Base-by-base conservation (phyloP, 139 green algal species). In the Asterochloris erici region DNA sequence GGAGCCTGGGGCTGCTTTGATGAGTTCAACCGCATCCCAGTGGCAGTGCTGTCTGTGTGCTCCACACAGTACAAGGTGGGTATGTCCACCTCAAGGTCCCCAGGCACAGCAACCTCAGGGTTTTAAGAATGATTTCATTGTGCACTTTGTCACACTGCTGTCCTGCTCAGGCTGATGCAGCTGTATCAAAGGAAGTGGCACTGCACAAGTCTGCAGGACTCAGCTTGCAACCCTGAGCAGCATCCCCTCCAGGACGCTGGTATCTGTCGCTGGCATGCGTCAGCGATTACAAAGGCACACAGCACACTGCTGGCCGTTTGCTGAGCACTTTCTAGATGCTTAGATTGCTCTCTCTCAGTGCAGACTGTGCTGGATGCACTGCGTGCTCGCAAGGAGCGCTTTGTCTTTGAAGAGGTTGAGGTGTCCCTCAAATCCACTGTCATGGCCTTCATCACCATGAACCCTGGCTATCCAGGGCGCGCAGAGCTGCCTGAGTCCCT, bases 381-480 rank as follows among this genome's bases (percentile, higher is more conserved):
- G 78, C 91, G 95, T 28, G 90, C 94, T 0, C 85, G 87, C 62
- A 96, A 97, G 86, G 88, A 94, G 73, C 85, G 74, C 29, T 92
- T 92, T 69, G 38, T 89, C 47, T 91, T 91, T 81, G 89, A 92
- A 29, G 86, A 85, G 28, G 66, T 81, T 17, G 87, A 91, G 24
- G 89, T 95, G 68, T 17, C 77, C 14, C 79, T 95, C 11, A 85
- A 85, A n/a, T 74, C 84, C 27, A 92, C 90, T 9, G 89, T 94
- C 62, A 98, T 98, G 95, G 94, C 94, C 69, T 97, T 97, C 87
- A 98, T 98, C 88, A 98, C 95, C n/a, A 98, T 98, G 95, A 98
- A 98, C 87, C 95, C 95, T 27, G 95, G 95, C 29, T 98, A 98
- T 85, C 89, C 91, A 29, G 93, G 93, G 27, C 89, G 92, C 47